These are phyloP conservation scores for Schwanniomyces sp. DNA, from an alignment of 805 yeast species.

Conservation along the genomic window DNA sequence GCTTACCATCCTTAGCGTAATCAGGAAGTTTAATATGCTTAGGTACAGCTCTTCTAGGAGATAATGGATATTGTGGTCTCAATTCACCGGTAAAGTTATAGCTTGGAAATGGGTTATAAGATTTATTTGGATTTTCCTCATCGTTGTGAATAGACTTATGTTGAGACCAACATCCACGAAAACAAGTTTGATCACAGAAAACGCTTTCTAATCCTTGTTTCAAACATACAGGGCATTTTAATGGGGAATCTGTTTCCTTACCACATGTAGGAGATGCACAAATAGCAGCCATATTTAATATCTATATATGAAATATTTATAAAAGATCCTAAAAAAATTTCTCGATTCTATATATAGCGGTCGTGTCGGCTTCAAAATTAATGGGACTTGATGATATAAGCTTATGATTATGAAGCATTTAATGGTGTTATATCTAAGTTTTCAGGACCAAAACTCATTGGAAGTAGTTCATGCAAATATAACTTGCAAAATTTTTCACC, in stretches of 20 bases:
- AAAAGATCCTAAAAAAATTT: background rate
- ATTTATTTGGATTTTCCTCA: constrained; percentile 48
- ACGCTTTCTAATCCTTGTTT: constrained; percentile 61
- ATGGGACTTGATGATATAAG: too few relatives aligned
- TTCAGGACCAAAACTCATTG: constrained; percentile 86
- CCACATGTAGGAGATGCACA: constrained; percentile 88
- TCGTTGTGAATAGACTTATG: constrained; percentile 75
- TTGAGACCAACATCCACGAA: constrained; percentile 63
- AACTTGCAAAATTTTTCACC: constrained; percentile 45
- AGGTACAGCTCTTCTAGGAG: constrained; percentile 72
- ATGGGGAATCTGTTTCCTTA: constrained; percentile 66
- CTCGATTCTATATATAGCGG: background rate
- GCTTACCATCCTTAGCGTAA: constrained; percentile 78
- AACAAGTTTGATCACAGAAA: constrained; percentile 86
- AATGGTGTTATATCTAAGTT: constrained; percentile 31
- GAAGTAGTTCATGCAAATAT: constrained; percentile 66
- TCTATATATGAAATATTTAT: background rate
- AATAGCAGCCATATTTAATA: constrained; percentile 14
- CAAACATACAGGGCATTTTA: constrained; percentile 91
- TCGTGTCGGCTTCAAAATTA: background rate
- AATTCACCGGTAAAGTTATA: constrained; percentile 72
- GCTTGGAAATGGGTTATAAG: constrained; percentile 85
- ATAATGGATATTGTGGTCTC: constrained; percentile 78
- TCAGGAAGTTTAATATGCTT: constrained; percentile 75
- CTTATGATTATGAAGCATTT: background rate